Evolutionary conservation across 768 basidiomycete species (phyloP).

Genomic region (Podaxis sp.): DNA sequence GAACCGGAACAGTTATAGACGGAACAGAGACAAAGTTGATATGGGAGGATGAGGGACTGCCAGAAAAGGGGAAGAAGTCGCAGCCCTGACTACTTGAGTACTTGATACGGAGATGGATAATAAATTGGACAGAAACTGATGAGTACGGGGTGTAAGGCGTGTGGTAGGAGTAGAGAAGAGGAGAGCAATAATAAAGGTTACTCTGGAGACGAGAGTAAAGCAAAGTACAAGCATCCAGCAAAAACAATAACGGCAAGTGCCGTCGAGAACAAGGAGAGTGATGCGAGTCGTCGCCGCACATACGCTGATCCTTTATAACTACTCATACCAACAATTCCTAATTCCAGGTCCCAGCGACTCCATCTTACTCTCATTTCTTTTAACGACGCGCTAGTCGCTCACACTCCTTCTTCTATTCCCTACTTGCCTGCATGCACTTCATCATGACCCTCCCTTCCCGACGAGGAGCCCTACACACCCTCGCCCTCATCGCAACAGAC

Average conservation of each 20-base stretch:
- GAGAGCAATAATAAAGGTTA: constrained; percentile 3
- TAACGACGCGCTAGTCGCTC: constrained; percentile 18
- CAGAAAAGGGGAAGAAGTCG: background rate
- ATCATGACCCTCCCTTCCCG: constrained; percentile 25
- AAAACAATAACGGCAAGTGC: constrained; percentile 36
- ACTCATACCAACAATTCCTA: constrained; percentile 7
- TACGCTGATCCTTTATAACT: constrained; percentile 26
- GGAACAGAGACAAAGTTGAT: constrained; percentile 2
- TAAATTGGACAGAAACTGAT: background rate
- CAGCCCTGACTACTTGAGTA: background rate
- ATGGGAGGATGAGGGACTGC: background rate
- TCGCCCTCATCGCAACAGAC: constrained; percentile 30
- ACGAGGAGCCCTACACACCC: constrained; percentile 30
- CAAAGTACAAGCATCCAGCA: constrained; percentile 15
- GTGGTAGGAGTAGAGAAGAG: background rate
- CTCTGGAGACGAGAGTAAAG: constrained; percentile 1
- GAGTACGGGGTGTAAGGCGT: background rate
- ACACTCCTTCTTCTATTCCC: constrained; percentile 21
- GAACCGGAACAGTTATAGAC: background rate
- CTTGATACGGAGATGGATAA: background rate
- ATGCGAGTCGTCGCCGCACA: constrained; percentile 8
- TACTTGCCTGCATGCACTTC: constrained; percentile 21
- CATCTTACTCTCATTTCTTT: constrained; percentile 14
- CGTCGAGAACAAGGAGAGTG: constrained; percentile 13
- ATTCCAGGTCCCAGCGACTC: constrained; percentile 16